Evolutionary conservation across 1,284 basidiomycete species (phyloP).

Genomic region (Pseudozyma thailandica): DNA sequence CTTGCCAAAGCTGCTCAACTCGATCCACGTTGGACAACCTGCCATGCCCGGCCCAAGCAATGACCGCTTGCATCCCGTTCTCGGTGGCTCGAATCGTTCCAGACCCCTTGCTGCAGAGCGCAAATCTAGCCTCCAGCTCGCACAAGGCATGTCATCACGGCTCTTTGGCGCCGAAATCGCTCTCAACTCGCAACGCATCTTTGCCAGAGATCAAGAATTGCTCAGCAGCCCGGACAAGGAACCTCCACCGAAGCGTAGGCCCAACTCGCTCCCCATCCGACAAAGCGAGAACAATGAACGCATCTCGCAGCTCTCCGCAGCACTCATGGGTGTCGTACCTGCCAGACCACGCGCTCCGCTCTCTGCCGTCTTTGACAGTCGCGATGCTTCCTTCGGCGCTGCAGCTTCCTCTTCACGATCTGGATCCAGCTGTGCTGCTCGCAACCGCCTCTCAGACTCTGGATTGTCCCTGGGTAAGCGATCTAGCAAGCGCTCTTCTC

Average conservation of each 20-base stretch:
- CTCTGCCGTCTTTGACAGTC: slow-evolving; percentile 24
- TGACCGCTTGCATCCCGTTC: slow-evolving; percentile 30
- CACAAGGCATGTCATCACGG: slow-evolving; percentile 36
- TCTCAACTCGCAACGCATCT: slow-evolving; percentile 42
- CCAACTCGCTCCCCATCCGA: slow-evolving; percentile 48
- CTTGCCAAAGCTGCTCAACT: slow-evolving; percentile 28
- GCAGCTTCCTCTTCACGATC: slow-evolving; percentile 25
- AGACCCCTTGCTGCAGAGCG: slow-evolving; percentile 24
- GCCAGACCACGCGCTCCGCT: slow-evolving; percentile 25
- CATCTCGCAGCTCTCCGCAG: slow-evolving; percentile 35
- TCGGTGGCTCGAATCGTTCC: slow-evolving; percentile 25
- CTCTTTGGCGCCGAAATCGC: slow-evolving; percentile 61
- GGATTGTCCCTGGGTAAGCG: slow-evolving; percentile 3
- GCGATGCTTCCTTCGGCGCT: slow-evolving; percentile 18
- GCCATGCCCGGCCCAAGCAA: slow-evolving; percentile 7
- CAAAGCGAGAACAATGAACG: slow-evolving; percentile 38
- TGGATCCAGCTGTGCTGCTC: slow-evolving; percentile 22
- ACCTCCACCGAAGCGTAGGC: slow-evolving; percentile 55
- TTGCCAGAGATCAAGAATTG: slow-evolving; percentile 26
- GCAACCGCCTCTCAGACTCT: slow-evolving; percentile 30
- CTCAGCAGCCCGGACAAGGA: slow-evolving; percentile 58
- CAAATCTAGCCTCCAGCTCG: slow-evolving; percentile 30
- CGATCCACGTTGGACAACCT: slow-evolving; percentile 23
- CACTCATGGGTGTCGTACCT: slow-evolving; percentile 24
- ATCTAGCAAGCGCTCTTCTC: slow-evolving; percentile 29